phyloP scores from a whole-genome alignment of 352 stramenopile species.

The Thraustochytrium sp. region DNA sequence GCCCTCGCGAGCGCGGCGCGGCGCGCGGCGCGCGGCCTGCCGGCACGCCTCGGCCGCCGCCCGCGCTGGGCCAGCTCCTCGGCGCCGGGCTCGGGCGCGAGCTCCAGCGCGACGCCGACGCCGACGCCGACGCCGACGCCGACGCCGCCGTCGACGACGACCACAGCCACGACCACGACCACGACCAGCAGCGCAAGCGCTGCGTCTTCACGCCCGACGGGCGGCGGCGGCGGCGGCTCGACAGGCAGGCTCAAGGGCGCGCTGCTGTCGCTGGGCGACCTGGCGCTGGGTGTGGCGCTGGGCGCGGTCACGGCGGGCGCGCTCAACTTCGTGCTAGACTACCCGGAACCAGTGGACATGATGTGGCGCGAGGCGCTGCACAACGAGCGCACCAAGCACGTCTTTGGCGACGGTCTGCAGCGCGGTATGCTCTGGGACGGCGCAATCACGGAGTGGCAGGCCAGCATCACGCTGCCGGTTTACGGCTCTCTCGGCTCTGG shows the following conservation, averaged over 20 bases:
- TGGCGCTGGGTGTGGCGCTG: not conserved
- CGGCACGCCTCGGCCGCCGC: too few relatives aligned
- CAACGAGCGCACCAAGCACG: not conserved
- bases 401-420: not conserved
- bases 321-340: conserved; percentile 12
- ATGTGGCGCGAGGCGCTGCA: not conserved
- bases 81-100: too few relatives aligned
- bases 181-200: too few relatives aligned
- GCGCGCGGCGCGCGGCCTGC: too few relatives aligned
- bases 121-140: too few relatives aligned
- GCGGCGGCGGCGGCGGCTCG: not conserved
- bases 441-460: not conserved
- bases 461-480: conserved; percentile 19
- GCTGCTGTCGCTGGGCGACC: not conserved
- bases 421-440: conserved; percentile 21
- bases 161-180: too few relatives aligned
- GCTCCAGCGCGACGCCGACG: too few relatives aligned
- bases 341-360: not conserved
- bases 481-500: not conserved
- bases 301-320: not conserved
- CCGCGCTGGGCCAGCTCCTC: not conserved
- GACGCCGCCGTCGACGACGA: not conserved
- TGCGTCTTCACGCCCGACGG: too few relatives aligned
- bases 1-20: too few relatives aligned
- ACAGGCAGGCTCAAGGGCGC: not conserved